Evolutionary conservation across 2,329 filamentous ascomycete species (phyloP), one percentile per base, ranked within the genome.

Genomic region (Cladobotryum protrusum): DNA sequence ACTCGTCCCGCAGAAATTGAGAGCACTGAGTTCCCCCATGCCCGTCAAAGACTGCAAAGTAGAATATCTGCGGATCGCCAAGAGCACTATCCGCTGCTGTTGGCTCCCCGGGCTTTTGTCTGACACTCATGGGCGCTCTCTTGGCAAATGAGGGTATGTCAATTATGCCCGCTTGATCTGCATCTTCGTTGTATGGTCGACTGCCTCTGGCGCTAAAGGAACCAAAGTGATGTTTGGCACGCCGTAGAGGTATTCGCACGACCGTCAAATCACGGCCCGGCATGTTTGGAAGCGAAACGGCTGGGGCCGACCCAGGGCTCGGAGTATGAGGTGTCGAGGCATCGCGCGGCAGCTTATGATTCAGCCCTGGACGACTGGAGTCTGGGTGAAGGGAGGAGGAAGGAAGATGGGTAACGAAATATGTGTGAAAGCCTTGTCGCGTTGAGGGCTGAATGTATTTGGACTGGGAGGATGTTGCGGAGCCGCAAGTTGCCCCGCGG

Each of bases 181-280:
- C 81, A 64, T 99, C 93, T 69, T 99, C 93, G 66, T 97, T 97
- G 67, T 93, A 89, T 0, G 85, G 82, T 11, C 93, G 82, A 49
- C 86, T 89, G 18, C 93, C 93, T 44, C 93, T 81, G 32, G 86
- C 86, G 39, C 86, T 79, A 12, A 81, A 81, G 19, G 83, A 87
- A 20, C 93, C 93, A 62, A 95, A 96, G 70, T 99, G 93, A 64
- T 99, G 93, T 65, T 97, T 97, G 29, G 93, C 93, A 59, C 87
- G 91, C 60, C 86, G 87, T 54, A 99, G 74, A 5, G 93, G 93
- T 63, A 99, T 99, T 34, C 93, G 87, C 43, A 97, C 93, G 5
- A 97, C 89, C 0, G 93, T 96, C 57, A 93, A 82, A 60, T 96
- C 90, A 59, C 89, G 81, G 48, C 71, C 77, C 13, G 76, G 67